Evolutionary conservation across 2,329 filamentous ascomycete species (phyloP), one percentile per base, ranked within the genome.

Genomic region (Claviceps fusiformis): DNA sequence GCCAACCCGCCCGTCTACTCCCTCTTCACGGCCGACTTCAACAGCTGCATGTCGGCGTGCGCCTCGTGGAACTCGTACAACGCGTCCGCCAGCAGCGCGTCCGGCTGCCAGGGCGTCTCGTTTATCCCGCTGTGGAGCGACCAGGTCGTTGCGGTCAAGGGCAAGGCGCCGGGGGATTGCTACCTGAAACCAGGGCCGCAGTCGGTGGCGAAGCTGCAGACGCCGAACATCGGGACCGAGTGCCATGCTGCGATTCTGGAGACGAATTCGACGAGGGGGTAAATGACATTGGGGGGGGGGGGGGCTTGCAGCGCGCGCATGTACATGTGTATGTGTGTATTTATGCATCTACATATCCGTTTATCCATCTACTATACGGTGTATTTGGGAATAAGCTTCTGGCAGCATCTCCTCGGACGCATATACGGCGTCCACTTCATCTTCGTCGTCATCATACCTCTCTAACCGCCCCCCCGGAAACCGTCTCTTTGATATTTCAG

Each of bases 1-100:
- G 63, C 67, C 3, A 68, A 68, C 49, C 19, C 56, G 0, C 69
- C 71, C 0, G 55, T 76, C 3, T 62, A 69, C 54, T 70, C 70
- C 0, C 62, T 77, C 8, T 76, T 76, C 59, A 67, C 70, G 6
- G 64, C 67, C 52, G 67, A 70, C 59, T 73, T 76, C 50, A 62
- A 69, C 61, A 67, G 68, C 33, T 77, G 74, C 63, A 75, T 77
- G 61, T 73, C 76, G 58, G 72, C 73, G 10, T 77, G 74, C 62
- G 71, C 72, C 9, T 66, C 67, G 4, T 77, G 60, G 60, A 62
- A 62, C 44, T 46, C 41, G 24, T 56, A 58, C 55, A 58, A 57
- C 29, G 41, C 31, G 1, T 56, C 58, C 8, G n/a, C 43, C 1
- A 44, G 45, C 3, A 33, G n/a, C 8, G 39, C 27, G 5, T 10